Evolutionary conservation across 257 asterid genomes (phyloP), one percentile per base, ranked within the genome.

Genomic region (Solanum pinnatisectum): DNA sequence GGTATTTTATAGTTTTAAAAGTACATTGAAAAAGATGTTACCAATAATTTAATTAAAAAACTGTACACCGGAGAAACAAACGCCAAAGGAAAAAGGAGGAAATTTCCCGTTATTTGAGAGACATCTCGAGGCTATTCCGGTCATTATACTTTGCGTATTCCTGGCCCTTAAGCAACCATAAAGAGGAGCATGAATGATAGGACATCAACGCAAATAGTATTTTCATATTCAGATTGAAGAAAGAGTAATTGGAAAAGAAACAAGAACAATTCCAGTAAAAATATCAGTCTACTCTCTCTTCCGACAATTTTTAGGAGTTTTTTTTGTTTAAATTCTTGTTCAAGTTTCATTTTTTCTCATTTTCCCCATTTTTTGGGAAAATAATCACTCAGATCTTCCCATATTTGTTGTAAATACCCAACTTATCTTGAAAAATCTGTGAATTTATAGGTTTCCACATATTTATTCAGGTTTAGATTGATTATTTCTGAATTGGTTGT

Each of bases 91-190:
- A 67, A 67, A 56, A 56, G 90, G 52, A 35, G 52, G 68, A 46
- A 78, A 76, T 71, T 52, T 65, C 83, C 88, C 86, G 94, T 85
- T 74, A 92, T 87, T 93, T 85, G 78, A 15, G 91, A 89, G 9
- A 88, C 79, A 42, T 3, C 2, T 0, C 1, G 86, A 83, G 95
- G 96, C 90, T 37, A 93, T 79, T 87, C 1, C 23, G 78, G 98
- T 93, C 93, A 78, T 92, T 93, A 33, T 25, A 60, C 5, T 2
- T 46, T 6, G 2, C 52, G 18, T 72, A 88, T 87, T 13, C 70
- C 88, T 67, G 89, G 84, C 89, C 88, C 85, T 32, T 86, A 74
- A 65, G 79, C 65, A 85, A 68, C 67, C 77, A 42, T 70, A 85
- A 72, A 49, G 87, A 88, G 90, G 87, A 84, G 86, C 89, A 89